phyloP scores from a whole-genome alignment of 352 stramenopile genomes.

The Globisporangium splendens region DNA sequence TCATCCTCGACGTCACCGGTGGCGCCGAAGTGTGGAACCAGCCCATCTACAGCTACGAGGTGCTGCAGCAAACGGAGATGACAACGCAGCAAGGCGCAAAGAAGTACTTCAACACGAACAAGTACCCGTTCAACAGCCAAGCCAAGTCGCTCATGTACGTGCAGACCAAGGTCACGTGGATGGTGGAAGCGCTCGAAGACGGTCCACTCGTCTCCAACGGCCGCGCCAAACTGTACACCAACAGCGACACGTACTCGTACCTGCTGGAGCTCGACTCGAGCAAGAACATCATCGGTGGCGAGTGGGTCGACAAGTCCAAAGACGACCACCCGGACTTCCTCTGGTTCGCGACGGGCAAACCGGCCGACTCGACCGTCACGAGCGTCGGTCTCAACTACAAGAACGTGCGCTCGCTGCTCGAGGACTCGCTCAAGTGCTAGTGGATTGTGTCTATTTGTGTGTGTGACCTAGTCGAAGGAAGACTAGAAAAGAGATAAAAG shows the following conservation, averaged over 20 bases:
- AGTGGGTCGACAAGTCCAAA: conserved; percentile 37
- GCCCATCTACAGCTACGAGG: conserved; percentile 1
- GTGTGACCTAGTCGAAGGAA: not conserved
- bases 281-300: conserved; percentile 34
- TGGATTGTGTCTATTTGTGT: not conserved
- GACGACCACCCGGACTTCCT: conserved; percentile 38
- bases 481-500: not conserved
- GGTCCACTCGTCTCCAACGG: conserved; percentile 28
- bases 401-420: conserved; percentile 22
- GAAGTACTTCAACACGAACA: conserved; percentile 31
- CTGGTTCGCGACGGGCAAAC: conserved; percentile 29
- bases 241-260: conserved; percentile 35
- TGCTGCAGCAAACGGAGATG: conserved; percentile 17
- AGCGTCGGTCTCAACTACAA: conserved; percentile 29
- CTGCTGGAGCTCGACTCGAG: conserved; percentile 35
- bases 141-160: conserved; percentile 44
- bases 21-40: conserved; percentile 7
- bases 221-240: conserved; percentile 22
- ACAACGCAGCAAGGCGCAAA: conserved; percentile 26
- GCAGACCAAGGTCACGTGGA: conserved; percentile 37
- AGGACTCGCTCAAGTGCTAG: conserved; percentile 13
- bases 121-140: conserved; percentile 50
- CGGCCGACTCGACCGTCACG: conserved; percentile 24
- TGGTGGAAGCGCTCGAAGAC: conserved; percentile 38
- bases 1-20: conserved; percentile 18